A percentile compares a stretch with the other conserved stretches of the same genome.
Evolutionary conservation across 345 rosid genomes (phyloP).

Genomic region (Euphorbia pulcherrima): DNA sequence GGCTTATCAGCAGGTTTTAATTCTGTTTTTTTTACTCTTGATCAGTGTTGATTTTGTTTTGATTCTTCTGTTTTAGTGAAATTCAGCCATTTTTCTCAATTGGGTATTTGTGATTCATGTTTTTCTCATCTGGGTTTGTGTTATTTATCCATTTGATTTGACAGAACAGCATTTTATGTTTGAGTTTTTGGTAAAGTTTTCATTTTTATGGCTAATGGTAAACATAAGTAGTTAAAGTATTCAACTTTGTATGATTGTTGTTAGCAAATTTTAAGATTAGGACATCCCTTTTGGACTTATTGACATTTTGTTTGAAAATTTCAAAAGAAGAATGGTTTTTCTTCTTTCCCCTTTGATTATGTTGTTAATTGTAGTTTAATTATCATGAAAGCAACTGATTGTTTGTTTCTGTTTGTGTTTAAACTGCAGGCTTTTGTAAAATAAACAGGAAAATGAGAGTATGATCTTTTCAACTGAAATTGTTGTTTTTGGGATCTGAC

Average conservation of each 20-base stretch:
- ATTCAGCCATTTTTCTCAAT: slow-evolving; percentile 13
- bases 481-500: slow-evolving; percentile 25
- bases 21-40: slow-evolving; percentile 1
- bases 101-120: slow-evolving; percentile 9
- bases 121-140: not conserved
- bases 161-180: not conserved
- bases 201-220: not conserved
- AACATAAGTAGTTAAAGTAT: not conserved
- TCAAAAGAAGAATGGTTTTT: slow-evolving; percentile 4
- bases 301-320: slow-evolving; percentile 11
- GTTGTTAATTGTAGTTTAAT: slow-evolving; percentile 11
- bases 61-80: not conserved
- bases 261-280: not conserved
- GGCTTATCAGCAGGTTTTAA: slow-evolving; percentile 9
- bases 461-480: not conserved
- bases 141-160: not conserved
- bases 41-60: not conserved
- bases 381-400: slow-evolving; percentile 28
- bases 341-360: slow-evolving; percentile 17
- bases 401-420: slow-evolving; percentile 15
- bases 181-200: not conserved
- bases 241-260: not conserved
- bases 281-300: slow-evolving; percentile 13
- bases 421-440: slow-evolving; percentile 11
- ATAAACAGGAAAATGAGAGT: slow-evolving; percentile 22